Evolutionary conservation across 345 rosid species (phyloP).

Genomic region (Populus nigra): DNA sequence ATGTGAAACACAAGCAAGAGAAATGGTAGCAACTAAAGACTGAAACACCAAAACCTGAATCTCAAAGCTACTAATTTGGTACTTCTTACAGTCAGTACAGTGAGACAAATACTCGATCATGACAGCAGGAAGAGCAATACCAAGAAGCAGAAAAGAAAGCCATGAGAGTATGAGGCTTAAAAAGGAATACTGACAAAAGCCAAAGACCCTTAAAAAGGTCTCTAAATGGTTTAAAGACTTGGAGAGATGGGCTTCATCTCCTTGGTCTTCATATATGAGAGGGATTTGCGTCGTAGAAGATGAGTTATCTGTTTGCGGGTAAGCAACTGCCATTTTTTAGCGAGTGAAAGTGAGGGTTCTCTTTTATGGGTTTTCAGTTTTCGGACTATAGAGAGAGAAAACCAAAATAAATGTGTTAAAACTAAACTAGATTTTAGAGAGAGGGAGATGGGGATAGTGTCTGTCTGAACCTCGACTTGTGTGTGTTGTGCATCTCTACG

Average conservation of each 20-base stretch:
- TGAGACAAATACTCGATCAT: conserved; percentile 6
- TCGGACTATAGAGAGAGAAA: background rate
- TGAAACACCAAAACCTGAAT: conserved; percentile 31
- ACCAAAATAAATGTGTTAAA: background rate
- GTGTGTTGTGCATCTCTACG: background rate
- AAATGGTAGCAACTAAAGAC: conserved; percentile 32
- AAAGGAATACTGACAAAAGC: conserved; percentile 34
- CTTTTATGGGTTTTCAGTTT: background rate
- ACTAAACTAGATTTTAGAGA: background rate
- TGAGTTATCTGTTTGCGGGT: background rate
- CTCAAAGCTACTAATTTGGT: conserved; percentile 28
- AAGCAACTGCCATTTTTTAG: background rate
- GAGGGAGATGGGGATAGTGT: background rate
- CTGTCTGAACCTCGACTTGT: background rate
- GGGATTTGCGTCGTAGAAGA: background rate
- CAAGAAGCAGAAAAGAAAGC: conserved; percentile 37
- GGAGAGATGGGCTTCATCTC: conserved; percentile 21
- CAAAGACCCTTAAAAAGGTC: conserved; percentile 30
- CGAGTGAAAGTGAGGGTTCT: background rate
- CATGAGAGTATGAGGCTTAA: conserved; percentile 28
- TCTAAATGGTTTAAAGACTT: conserved; percentile 29
- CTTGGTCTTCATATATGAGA: background rate
- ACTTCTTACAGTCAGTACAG: conserved; percentile 18
- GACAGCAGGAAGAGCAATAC: conserved; percentile 30
- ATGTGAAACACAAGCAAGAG: conserved; percentile 34